These are phyloP conservation scores for Metschnikowia peoriensis DNA, from an alignment of 805 yeast genomes.

Conservation along the genomic window DNA sequence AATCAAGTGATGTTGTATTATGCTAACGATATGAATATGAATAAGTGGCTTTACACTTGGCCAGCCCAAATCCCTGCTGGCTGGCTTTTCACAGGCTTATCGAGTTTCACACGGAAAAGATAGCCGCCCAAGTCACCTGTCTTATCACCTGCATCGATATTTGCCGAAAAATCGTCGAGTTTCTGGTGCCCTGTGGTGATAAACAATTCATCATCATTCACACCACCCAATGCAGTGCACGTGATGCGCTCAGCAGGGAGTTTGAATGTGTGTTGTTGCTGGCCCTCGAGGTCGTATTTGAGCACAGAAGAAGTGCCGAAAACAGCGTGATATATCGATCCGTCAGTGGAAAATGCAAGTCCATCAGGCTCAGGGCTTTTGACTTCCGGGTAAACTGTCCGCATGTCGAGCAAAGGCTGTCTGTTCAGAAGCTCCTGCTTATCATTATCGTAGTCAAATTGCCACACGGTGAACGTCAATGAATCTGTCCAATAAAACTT, in stretches of 20 bases:
- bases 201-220: slow-evolving; percentile 52
- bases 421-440: slow-evolving; percentile 30
- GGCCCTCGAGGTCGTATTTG: slow-evolving; percentile 50
- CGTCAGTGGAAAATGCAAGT: slow-evolving; percentile 53
- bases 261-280: slow-evolving; percentile 46
- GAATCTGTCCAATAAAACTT: slow-evolving; percentile 43
- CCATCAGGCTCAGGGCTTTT: slow-evolving; percentile 76
- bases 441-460: slow-evolving; percentile 35
- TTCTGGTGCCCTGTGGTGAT: slow-evolving; percentile 65
- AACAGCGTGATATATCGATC: slow-evolving; percentile 62
- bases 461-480: slow-evolving; percentile 32
- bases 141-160: slow-evolving; percentile 22
- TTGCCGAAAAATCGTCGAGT: slow-evolving; percentile 36
- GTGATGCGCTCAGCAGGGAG: slow-evolving; percentile 64
- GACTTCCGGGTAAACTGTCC: slow-evolving; percentile 16
- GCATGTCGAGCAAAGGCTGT: slow-evolving; percentile 22
- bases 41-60: background rate
- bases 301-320: slow-evolving; percentile 61
- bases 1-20: background rate
- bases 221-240: slow-evolving; percentile 63
- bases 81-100: slow-evolving; percentile 27
- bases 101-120: slow-evolving; percentile 46
- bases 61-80: slow-evolving; percentile 33
- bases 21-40: background rate
- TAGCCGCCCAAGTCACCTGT: slow-evolving; percentile 61